phyloP scores from a whole-genome alignment of 2,329 filamentous ascomycete species.

The Dactylellina sp. region DNA sequence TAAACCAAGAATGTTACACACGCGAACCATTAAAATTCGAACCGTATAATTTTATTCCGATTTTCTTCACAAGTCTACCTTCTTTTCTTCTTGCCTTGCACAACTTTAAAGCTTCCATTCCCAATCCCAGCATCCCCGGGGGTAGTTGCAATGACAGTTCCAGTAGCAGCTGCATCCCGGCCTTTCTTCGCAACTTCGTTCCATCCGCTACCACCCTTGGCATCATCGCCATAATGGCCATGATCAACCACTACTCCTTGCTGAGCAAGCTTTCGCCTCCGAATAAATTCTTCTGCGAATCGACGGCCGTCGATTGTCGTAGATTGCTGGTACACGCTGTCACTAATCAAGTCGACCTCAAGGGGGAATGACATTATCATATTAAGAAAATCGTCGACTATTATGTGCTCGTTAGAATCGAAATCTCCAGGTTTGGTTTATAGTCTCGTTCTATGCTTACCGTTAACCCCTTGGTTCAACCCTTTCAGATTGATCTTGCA shows the following conservation, averaged over 20 bases:
- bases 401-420: conserved; percentile 61
- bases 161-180: conserved; percentile 6
- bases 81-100: conserved; percentile 55
- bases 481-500: conserved; percentile 83
- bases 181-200: conserved; percentile 87
- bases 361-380: conserved; percentile 80
- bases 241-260: conserved; percentile 85
- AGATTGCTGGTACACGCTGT: conserved; percentile 87
- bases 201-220: conserved; percentile 78
- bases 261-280: conserved; percentile 91
- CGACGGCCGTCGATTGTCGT: conserved; percentile 91
- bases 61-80: conserved; percentile 21
- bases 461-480: conserved; percentile 74
- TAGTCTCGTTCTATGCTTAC: conserved; percentile 66
- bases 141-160: background rate
- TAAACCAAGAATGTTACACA: conserved; percentile 1
- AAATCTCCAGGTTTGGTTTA: background rate
- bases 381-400: conserved; percentile 83
- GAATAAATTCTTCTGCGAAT: conserved; percentile 93
- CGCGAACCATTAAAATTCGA: background rate
- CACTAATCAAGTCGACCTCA: conserved; percentile 84
- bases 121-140: conserved; percentile 26
- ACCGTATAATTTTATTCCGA: background rate
- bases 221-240: conserved; percentile 66
- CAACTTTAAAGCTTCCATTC: conserved; percentile 49